These are phyloP conservation scores for Agaricus subrufescens DNA, from an alignment of 768 basidiomycete species.

Conservation along the genomic window DNA sequence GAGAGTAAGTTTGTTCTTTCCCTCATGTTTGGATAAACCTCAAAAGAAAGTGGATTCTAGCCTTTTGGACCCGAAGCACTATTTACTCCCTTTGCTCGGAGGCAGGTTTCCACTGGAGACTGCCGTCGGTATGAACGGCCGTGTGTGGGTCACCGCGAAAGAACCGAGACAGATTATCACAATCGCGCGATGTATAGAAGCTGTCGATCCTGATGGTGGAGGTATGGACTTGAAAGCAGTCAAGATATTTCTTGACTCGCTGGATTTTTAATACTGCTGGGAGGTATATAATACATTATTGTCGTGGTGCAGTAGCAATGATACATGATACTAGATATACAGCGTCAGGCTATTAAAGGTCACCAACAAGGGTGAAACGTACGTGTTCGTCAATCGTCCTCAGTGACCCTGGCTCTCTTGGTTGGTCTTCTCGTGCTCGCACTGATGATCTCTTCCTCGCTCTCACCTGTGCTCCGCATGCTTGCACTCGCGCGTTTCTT, in stretches of 20 bases:
- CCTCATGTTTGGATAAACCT: neutral
- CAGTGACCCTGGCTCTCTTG: slow-evolving; percentile 63
- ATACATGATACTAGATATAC: neutral
- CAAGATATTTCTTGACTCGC: slow-evolving; percentile 45
- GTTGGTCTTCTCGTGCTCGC: slow-evolving; percentile 48
- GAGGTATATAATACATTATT: slow-evolving; percentile 2
- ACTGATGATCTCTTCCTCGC: slow-evolving; percentile 65
- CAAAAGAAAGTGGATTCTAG: slow-evolving; percentile 30
- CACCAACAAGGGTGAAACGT: neutral
- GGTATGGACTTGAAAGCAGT: slow-evolving; percentile 51
- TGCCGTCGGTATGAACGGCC: slow-evolving; percentile 89
- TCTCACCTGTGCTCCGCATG: slow-evolving; percentile 63
- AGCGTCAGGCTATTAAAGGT: neutral
- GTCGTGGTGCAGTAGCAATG: slow-evolving; percentile 5
- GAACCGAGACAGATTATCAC: slow-evolving; percentile 73
- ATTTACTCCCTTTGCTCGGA: slow-evolving; percentile 77
- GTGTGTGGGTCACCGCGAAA: slow-evolving; percentile 83
- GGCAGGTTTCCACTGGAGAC: slow-evolving; percentile 80
- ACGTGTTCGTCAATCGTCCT: slow-evolving; percentile 50
- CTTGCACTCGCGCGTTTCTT: slow-evolving; percentile 66
- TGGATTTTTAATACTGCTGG: slow-evolving; percentile 30
- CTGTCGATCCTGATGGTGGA: slow-evolving; percentile 70
- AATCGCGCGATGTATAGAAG: slow-evolving; percentile 74
- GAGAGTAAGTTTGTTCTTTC: slow-evolving; percentile 54
- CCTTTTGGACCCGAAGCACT: slow-evolving; percentile 76